Evolutionary conservation across 169 alveolate genomes (phyloP).

Genomic region (Pseudocohnilembus persalinus): DNA sequence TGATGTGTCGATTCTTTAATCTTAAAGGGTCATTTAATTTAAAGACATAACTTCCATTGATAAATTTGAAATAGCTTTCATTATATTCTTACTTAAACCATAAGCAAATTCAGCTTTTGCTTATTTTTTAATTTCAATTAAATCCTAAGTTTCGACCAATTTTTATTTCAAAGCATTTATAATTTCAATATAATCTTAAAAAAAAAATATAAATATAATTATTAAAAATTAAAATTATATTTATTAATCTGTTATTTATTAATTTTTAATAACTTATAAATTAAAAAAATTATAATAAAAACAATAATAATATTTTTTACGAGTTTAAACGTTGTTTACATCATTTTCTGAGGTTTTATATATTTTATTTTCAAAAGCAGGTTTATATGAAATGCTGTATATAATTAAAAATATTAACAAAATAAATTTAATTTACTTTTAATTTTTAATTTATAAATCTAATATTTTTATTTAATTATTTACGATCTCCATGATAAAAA

Average conservation of each 20-base stretch:
- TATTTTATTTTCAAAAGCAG: neutral
- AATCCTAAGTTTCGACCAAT: conserved; percentile 29
- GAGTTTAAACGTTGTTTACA: neutral
- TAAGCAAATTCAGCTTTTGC: conserved; percentile 37
- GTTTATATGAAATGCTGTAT: neutral
- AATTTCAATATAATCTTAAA: conserved; percentile 27
- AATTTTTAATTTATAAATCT: no score
- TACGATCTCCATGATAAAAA: neutral
- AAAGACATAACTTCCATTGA: conserved; percentile 40
- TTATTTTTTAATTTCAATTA: conserved; percentile 29
- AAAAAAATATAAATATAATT: neutral
- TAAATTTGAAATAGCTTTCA: conserved; percentile 31
- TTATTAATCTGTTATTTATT: no score
- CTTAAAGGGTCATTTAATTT: conserved; percentile 24
- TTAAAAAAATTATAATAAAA: no score
- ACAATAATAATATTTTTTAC: neutral
- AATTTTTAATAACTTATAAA: no score
- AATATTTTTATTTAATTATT: no score
- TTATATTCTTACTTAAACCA: conserved; percentile 18
- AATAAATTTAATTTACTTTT: no score
- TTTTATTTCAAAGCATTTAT: conserved; percentile 15
- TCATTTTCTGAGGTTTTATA: neutral
- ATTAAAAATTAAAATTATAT: no score
- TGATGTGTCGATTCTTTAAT: conserved; percentile 16
- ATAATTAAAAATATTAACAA: no score